A percentile compares a stretch with the other conserved stretches of the same genome.
These are phyloP conservation scores for Kandelia obovata DNA, from an alignment of 345 rosid species.

Conservation along the genomic window DNA sequence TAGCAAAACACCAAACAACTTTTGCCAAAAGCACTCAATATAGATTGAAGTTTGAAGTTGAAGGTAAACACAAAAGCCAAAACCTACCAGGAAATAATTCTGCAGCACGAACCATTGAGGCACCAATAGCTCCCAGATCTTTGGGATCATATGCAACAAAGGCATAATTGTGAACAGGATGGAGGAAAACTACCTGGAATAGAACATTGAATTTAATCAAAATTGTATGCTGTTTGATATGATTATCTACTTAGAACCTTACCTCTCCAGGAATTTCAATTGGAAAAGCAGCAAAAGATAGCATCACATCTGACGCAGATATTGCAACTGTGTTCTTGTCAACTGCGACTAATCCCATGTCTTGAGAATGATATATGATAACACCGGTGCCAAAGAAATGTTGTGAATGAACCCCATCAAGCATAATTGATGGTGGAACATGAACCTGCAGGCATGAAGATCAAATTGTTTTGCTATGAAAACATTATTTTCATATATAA, in stretches of 20 bases:
- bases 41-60: background rate
- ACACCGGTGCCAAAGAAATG: constrained; percentile 88
- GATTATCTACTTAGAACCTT: constrained; percentile 11
- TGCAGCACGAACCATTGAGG: constrained; percentile 76
- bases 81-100: constrained; percentile 79
- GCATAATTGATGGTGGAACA: constrained; percentile 88
- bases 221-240: background rate
- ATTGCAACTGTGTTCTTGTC: constrained; percentile 87
- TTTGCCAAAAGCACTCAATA: background rate
- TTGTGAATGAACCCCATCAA: constrained; percentile 86
- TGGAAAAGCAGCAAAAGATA: constrained; percentile 94
- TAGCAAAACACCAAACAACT: background rate
- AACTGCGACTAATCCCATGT: constrained; percentile 89
- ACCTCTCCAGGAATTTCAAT: constrained; percentile 99
- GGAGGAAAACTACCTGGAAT: constrained; percentile 88
- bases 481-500: background rate
- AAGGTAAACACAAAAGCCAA: constrained; percentile 11
- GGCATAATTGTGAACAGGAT: constrained; percentile 94
- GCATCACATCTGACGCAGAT: constrained; percentile 83
- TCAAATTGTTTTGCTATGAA: background rate
- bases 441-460: constrained; percentile 59
- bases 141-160: constrained; percentile 87
- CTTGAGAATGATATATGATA: constrained; percentile 74
- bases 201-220: constrained; percentile 24
- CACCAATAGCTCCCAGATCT: constrained; percentile 66